phyloP scores from a whole-genome alignment of 2,329 filamentous ascomycete species.

The Penicillium sp. region DNA sequence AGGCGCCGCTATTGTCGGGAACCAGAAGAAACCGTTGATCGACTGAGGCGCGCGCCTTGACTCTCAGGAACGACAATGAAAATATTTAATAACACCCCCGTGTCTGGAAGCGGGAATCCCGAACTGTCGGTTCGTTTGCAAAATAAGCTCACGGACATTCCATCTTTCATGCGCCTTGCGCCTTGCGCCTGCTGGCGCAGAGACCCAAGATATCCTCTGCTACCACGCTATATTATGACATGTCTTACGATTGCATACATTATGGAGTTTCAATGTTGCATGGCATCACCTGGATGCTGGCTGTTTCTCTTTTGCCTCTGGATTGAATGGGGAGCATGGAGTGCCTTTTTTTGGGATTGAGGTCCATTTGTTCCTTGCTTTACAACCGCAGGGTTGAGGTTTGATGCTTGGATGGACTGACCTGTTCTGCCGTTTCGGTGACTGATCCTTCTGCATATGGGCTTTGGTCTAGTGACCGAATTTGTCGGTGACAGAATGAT shows the following conservation, averaged over 20 bases:
- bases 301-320: slow-evolving; percentile 19
- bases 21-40: slow-evolving; percentile 60
- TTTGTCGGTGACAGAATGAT: neutral
- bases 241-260: slow-evolving; percentile 38
- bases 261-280: slow-evolving; percentile 36
- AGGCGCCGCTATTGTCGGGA: slow-evolving; percentile 61
- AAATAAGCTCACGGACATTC: no score
- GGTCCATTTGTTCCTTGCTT: no score
- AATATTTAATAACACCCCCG: slow-evolving; percentile 17
- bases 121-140: neutral
- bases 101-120: slow-evolving; percentile 1
- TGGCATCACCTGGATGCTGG: slow-evolving; percentile 26
- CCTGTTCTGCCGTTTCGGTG: neutral
- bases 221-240: slow-evolving; percentile 21
- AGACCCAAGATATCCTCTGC: neutral
- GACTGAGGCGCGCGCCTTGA: slow-evolving; percentile 50
- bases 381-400: no score
- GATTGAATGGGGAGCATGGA: slow-evolving; percentile 11
- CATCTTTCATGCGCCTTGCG: no score
- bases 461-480: neutral
- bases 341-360: slow-evolving; percentile 8
- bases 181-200: slow-evolving; percentile 8
- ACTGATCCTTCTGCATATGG: neutral
- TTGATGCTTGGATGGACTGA: no score
- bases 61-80: slow-evolving; percentile 16